Base-by-base conservation (phyloP, 208 protist species). In the Porcisia deanei region DNA sequence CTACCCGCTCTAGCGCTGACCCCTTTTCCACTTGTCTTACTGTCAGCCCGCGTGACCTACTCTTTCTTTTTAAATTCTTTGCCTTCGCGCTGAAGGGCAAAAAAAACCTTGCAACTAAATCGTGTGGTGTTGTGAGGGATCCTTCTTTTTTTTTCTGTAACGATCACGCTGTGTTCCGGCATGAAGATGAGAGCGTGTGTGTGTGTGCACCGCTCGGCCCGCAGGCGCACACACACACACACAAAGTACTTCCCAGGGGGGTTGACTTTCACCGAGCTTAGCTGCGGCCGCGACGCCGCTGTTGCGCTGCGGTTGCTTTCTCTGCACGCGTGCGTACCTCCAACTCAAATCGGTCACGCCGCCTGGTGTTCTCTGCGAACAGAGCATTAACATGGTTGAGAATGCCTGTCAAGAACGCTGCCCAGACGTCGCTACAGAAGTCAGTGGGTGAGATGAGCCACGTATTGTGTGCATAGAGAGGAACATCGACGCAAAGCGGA, bases 401-500 rank as follows among this genome's bases (percentile, higher is more conserved):
- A 9, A 77, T 55, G 41, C 81, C 74, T 18, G 54, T 82, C 37
- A 96, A 69, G 20, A 92, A 69, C 20, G 20, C 14, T 6, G 37
- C 57, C 89, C 88, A 94, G 47, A 73, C 79, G 0, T 60, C 58
- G 49, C 60, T 61, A 67, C 59, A 47, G 20, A 81, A 80, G 68
- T 76, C 37, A 10, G 53, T 71, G 22, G 63, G 39, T 1, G 84
- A 78, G 53, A 93, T 67, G 39, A 91, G 68, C 89, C 91, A 94
- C 47, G 59, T 39, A 20, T 79, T 77, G 20, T 86, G 71, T 1
- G 78, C 71, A 63, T 87, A 93, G 30, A 95, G 80, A 0, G 89
- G 89, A 12, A 95, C 60, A 52, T 94, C 89, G 10, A 94, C 60
- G n/a, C 70, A 74, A 45, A 97, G 77, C 18, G 88, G 80, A 5